Evolutionary conservation across 2,329 filamentous ascomycete genomes (phyloP).

Genomic region (Stemphylium lycopersici): DNA sequence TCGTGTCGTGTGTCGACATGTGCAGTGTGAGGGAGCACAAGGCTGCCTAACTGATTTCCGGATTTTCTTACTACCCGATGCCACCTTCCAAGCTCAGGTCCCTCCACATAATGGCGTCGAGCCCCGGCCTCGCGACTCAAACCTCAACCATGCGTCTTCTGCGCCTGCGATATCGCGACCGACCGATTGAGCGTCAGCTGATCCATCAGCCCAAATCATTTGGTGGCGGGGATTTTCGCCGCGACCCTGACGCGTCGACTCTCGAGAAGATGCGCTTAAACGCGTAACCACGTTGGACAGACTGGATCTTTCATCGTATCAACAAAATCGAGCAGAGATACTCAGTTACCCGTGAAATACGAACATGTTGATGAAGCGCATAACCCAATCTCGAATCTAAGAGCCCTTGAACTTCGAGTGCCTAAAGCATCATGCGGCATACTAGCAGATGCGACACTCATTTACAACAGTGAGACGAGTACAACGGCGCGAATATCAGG

Average conservation of each 20-base stretch:
- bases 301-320: too few species aligned
- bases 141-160: neutral
- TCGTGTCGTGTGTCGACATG: neutral
- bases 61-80: neutral
- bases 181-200: neutral
- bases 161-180: neutral
- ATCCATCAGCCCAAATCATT: neutral
- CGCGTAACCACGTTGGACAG: too few species aligned
- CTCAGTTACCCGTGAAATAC: too few species aligned
- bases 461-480: neutral
- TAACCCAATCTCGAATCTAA: too few species aligned
- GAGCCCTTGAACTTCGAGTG: too few species aligned
- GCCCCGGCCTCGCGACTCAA: neutral
- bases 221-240: neutral
- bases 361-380: too few species aligned
- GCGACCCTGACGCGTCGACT: neutral
- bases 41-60: neutral
- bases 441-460: neutral
- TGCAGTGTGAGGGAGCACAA: constrained; percentile 1
- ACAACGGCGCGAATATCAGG: neutral
- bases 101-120: neutral
- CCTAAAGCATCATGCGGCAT: neutral
- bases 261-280: neutral
- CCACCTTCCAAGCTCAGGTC: neutral
- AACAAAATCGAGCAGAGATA: too few species aligned